Evolutionary conservation across 306 rosid genomes (phyloP), one percentile per base, ranked within the genome.

Genomic region (Senna tora): DNA sequence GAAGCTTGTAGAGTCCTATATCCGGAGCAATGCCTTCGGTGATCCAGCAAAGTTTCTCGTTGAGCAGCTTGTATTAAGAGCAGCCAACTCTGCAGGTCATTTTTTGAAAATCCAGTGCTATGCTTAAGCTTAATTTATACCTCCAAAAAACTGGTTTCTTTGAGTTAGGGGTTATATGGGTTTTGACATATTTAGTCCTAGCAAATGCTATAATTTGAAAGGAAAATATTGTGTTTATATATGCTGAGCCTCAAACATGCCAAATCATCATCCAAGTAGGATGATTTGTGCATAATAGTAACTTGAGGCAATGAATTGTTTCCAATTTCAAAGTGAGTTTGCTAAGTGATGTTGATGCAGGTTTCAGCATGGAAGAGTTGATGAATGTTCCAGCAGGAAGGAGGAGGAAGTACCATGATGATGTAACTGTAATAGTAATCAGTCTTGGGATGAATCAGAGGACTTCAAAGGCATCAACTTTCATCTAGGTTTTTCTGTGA

Each of bases 341-440:
- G 25, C 68, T 79, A 16, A 72, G 54, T 43, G 55, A 69, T 20
- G 39, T 5, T 60, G 16, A 13, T 80, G 69, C 87, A 94, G 99
- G 99, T 74, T 87, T 94, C 62, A 91, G 89, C 81, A 84, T 76
- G 89, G 96, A 94, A 88, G 97, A 94, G 75, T 73, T 94, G 66
- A 89, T 91, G 92, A 88, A 84, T 57, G 50, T 91, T 79, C 99
- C 97, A 15, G 96, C 89, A 0, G 99, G 99, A 30, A 86, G 95
- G 81, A 79, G 99, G 81, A 87, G 99, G 75, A 94, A 91, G 78
- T 94, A 94, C 84, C 99, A 94, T 61, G 99, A 94, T 47, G 99
- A 94, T 59, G 96, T 94, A 13, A 94, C 99, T 11, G 92, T 94
- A 52, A 94, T 91, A 30, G 96, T 94, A 56, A 80, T 94, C 76